These are phyloP conservation scores for Solidago caesia DNA, from an alignment of 129 eudicot species.

Conservation along the genomic window DNA sequence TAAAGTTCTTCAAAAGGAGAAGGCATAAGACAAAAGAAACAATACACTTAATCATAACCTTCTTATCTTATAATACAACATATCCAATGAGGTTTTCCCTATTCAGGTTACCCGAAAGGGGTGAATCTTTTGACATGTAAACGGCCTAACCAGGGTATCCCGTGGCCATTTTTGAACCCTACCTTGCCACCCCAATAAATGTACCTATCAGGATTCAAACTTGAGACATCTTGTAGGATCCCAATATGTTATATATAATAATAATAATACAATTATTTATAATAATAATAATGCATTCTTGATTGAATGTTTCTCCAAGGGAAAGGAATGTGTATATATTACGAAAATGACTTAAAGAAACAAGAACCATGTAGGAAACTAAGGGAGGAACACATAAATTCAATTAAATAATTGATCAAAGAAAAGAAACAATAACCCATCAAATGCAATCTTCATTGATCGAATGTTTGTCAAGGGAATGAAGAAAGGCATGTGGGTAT, in stretches of 20 bases:
- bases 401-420: background rate
- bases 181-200: too few species aligned
- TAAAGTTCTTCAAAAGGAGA: constrained; percentile 25
- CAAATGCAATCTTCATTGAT: background rate
- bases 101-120: too few species aligned
- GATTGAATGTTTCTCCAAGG: constrained; percentile 21
- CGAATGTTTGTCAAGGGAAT: too few species aligned
- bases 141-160: too few species aligned
- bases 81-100: too few species aligned
- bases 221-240: background rate
- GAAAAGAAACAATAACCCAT: background rate
- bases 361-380: constrained; percentile 11
- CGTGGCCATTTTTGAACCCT: too few species aligned
- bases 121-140: too few species aligned
- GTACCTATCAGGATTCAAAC: too few species aligned
- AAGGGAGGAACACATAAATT: constrained; percentile 8
- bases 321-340: constrained; percentile 19
- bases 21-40: constrained; percentile 19
- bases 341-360: constrained; percentile 1
- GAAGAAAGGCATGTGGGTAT: background rate
- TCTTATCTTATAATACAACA: background rate
- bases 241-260: background rate
- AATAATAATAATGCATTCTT: constrained; percentile 18
- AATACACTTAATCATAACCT: constrained; percentile 4
- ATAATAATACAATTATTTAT: background rate